Conservation (phyloP, 352 stramenopile genomes). For the Globisporangium viniferum region DNA sequence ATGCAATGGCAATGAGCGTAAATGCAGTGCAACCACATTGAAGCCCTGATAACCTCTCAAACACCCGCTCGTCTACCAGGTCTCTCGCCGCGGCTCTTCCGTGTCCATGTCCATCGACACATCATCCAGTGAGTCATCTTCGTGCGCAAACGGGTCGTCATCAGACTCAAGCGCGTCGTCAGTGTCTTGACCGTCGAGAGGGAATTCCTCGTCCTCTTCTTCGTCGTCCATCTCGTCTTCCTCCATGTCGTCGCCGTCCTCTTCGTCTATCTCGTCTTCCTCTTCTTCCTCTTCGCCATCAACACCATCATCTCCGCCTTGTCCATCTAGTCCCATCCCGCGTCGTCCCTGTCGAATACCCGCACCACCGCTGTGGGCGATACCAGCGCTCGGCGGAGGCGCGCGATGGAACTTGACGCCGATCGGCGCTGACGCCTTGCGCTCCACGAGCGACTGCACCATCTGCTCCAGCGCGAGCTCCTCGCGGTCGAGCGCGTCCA, state of each 20-base stretch:
- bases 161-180: constrained; percentile 23
- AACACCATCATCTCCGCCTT: neutral
- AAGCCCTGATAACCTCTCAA: neutral
- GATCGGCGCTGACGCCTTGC: constrained; percentile 44
- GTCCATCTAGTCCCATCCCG: constrained; percentile 6
- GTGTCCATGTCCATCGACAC: constrained; percentile 43
- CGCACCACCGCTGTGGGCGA: neutral
- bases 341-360: constrained; percentile 1
- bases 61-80: constrained; percentile 1
- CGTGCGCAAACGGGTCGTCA: constrained; percentile 29
- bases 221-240: constrained; percentile 32
- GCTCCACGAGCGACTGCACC: constrained; percentile 50
- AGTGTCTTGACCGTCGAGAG: constrained; percentile 26
- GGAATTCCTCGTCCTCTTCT: constrained; percentile 32
- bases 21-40: neutral
- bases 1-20: neutral
- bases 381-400: neutral
- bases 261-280: constrained; percentile 21
- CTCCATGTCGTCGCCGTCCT: constrained; percentile 43
- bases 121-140: constrained; percentile 33
- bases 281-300: constrained; percentile 19
- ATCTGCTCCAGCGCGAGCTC: constrained; percentile 51
- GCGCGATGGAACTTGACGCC: constrained; percentile 57
- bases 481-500: constrained; percentile 57
- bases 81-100: constrained; percentile 4